Conservation (phyloP, 345 rosid species). For the Populus tremula region DNA sequence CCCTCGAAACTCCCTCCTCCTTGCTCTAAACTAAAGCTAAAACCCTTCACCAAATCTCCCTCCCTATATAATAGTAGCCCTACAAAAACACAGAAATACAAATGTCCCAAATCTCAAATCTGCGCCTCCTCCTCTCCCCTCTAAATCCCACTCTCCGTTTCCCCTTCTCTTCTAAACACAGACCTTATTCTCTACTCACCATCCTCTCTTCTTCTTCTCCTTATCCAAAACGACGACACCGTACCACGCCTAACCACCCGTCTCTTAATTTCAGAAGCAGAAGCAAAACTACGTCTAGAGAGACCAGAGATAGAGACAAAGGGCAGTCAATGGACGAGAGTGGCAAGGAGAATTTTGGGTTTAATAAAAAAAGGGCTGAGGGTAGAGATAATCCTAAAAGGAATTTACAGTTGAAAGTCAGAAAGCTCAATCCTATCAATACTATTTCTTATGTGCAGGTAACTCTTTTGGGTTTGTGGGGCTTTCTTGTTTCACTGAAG, state of each 20-base stretch:
- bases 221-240: slow-evolving; percentile 35
- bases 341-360: slow-evolving; percentile 42
- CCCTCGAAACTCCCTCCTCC: too few relatives aligned
- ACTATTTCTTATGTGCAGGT: slow-evolving; percentile 93
- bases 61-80: neutral
- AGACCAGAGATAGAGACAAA: slow-evolving; percentile 13
- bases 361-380: slow-evolving; percentile 80
- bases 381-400: slow-evolving; percentile 67
- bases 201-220: slow-evolving; percentile 34
- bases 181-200: slow-evolving; percentile 28
- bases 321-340: slow-evolving; percentile 41
- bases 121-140: slow-evolving; percentile 46
- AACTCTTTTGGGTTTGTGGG: neutral
- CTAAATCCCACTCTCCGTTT: slow-evolving; percentile 25
- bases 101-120: slow-evolving; percentile 45
- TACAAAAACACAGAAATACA: neutral
- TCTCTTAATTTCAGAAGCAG: slow-evolving; percentile 37
- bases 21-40: too few relatives aligned
- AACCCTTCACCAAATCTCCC: too few relatives aligned
- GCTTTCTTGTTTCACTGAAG: neutral
- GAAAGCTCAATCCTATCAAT: slow-evolving; percentile 74
- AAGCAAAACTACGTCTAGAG: slow-evolving; percentile 34
- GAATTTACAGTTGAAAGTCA: slow-evolving; percentile 64
- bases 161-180: slow-evolving; percentile 30
- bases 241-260: slow-evolving; percentile 30